Evolutionary conservation across 2,329 filamentous ascomycete genomes (phyloP).

Genomic region (Diaporthe humulicola): DNA sequence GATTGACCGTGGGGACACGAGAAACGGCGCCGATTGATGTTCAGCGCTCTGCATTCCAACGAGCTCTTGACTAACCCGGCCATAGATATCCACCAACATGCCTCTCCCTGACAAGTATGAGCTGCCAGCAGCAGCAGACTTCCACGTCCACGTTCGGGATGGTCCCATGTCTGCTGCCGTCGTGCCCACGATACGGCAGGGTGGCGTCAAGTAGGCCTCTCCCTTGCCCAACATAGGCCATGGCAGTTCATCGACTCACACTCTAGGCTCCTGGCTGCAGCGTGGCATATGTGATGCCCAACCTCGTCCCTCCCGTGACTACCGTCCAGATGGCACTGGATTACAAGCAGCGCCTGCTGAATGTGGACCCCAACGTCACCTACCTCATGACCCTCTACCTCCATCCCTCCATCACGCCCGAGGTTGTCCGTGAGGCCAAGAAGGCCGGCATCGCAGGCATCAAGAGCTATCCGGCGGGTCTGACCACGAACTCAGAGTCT

Average conservation of each 20-base stretch:
- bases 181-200: slow-evolving; percentile 57
- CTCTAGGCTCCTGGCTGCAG: slow-evolving; percentile 38
- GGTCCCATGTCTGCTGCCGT: slow-evolving; percentile 73
- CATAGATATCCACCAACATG: slow-evolving; percentile 42
- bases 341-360: slow-evolving; percentile 73
- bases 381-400: slow-evolving; percentile 80
- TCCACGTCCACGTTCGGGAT: slow-evolving; percentile 80
- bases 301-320: slow-evolving; percentile 74
- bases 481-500: slow-evolving; percentile 75
- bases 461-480: slow-evolving; percentile 76
- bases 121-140: slow-evolving; percentile 75
- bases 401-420: slow-evolving; percentile 74
- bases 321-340: slow-evolving; percentile 73
- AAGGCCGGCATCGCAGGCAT: slow-evolving; percentile 78
- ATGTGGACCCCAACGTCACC: slow-evolving; percentile 72
- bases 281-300: slow-evolving; percentile 63
- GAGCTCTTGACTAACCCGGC: neutral
- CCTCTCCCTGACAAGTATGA: slow-evolving; percentile 54
- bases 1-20: neutral
- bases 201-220: slow-evolving; percentile 50
- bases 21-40: neutral
- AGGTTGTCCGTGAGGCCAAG: slow-evolving; percentile 80
- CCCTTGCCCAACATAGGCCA: slow-evolving; percentile 69
- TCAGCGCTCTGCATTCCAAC: neutral
- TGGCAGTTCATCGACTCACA: slow-evolving; percentile 37